Evolutionary conservation across 106 monocot genomes (phyloP), one percentile per base, ranked within the genome.

Genomic region (Allium fistulosum): DNA sequence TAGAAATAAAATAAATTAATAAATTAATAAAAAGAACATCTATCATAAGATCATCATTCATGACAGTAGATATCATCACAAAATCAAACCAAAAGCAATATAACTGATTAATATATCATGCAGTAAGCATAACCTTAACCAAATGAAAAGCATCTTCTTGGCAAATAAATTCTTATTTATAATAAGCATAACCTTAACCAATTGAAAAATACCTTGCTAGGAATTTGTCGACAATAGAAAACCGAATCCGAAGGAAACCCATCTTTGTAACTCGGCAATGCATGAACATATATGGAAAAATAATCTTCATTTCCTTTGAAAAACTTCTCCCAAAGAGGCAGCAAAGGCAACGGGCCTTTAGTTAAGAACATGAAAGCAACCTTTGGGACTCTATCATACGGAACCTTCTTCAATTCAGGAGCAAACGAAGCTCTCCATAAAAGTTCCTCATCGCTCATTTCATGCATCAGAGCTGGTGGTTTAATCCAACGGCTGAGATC

Each of bases 311-410:
- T 52, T 49, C 83, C 87, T 26, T 65, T 63, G 17, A 87, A 61
- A 26, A 87, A 87, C 52, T 59, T 78, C 75, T 87, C 87, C 87
- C 87, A 83, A 8, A 87, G 72, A 7, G 77, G 87, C 61, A 68
- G 49, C 7, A 87, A 72, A 13, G 83, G 87, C 78, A 87, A 62
- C 11, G 83, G 80, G 26, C 83, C 87, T 15, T 51, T 74, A 4
- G 77, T 75, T 61, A 87, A 53, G 72, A 83, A 87, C 87, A 87
- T 73, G 57, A 87, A 80, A 8, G 87, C 87, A 46, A 87, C 68
- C 75, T 83, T 87, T 0, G 87, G 87, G 14, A 72, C 66, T 74
- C 87, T 77, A 60, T 75, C 62, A 46, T 78, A 87, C 3, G 87
- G 87, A 69, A 78, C 80, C 63, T 75, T 70, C 66, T 69, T 83